Percentiles rank a stretch among this genome's conserved stretches.
Conservation (phyloP, 306 rosid genomes). For the Pueraria montana region DNA sequence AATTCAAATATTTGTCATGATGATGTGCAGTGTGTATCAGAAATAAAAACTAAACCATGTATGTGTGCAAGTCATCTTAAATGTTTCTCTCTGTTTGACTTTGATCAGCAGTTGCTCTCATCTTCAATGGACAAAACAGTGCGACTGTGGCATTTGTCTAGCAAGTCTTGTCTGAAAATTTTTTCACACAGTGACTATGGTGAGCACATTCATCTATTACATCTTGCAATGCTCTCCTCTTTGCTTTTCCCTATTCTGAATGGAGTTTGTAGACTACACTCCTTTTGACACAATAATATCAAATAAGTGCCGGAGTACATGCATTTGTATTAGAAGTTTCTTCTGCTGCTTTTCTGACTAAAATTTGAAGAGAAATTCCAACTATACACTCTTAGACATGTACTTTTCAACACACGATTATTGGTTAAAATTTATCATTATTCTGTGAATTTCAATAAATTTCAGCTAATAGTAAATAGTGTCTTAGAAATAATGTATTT, state of each 20-base stretch:
- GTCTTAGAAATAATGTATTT: background rate
- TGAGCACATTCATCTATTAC: constrained; percentile 47
- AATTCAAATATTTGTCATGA: constrained; percentile 7
- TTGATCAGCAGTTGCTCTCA: constrained; percentile 82
- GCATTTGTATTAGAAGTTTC: background rate
- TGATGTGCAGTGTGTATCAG: constrained; percentile 7
- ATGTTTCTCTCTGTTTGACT: background rate
- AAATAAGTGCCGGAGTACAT: background rate
- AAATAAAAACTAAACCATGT: constrained; percentile 19
- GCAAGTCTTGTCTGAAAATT: constrained; percentile 78
- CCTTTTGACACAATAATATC: background rate
- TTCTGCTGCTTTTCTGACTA: background rate
- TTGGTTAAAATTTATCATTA: background rate
- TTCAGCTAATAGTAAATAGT: background rate
- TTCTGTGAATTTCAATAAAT: background rate
- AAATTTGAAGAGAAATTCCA: background rate
- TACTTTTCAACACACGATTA: background rate
- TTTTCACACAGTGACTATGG: constrained; percentile 93
- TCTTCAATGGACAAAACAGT: constrained; percentile 98
- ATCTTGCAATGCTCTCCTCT: constrained; percentile 16
- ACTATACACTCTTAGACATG: background rate
- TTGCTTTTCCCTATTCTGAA: constrained; percentile 33
- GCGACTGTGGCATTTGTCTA: constrained; percentile 86
- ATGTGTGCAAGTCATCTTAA: background rate
- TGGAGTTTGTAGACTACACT: constrained; percentile 19